Evolutionary conservation across 1,139 yeast genomes (phyloP).

Genomic region (Blastobotrys buckinghamii): DNA sequence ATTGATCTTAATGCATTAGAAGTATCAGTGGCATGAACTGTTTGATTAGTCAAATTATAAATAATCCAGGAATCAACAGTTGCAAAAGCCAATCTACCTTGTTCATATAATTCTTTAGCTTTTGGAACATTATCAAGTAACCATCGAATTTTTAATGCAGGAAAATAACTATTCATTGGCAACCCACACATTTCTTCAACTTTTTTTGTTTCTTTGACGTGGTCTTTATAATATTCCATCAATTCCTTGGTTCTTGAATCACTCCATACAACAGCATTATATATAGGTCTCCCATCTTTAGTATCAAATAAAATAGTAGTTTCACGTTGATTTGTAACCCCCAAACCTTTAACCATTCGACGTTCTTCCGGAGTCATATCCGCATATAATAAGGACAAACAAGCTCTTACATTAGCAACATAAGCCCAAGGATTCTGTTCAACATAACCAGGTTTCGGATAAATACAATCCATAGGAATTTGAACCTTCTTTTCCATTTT

Average conservation of each 20-base stretch:
- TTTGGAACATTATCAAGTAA: slow-evolving; percentile 69
- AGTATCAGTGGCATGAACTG: slow-evolving; percentile 71
- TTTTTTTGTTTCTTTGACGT: slow-evolving; percentile 41
- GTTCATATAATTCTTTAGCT: slow-evolving; percentile 65
- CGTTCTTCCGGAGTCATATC: slow-evolving; percentile 28
- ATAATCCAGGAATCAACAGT: slow-evolving; percentile 94
- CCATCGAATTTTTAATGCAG: slow-evolving; percentile 90
- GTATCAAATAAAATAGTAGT: slow-evolving; percentile 89
- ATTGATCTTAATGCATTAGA: slow-evolving; percentile 91
- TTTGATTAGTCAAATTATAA: slow-evolving; percentile 71
- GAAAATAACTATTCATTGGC: slow-evolving; percentile 86
- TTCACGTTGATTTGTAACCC: slow-evolving; percentile 94
- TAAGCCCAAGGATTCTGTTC: slow-evolving; percentile 90
- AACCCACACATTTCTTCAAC: slow-evolving; percentile 71
- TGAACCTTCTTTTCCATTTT: slow-evolving; percentile 81
- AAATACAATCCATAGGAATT: slow-evolving; percentile 53
- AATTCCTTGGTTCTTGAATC: slow-evolving; percentile 81
- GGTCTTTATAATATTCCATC: slow-evolving; percentile 55
- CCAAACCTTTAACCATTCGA: slow-evolving; percentile 43
- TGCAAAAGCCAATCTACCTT: slow-evolving; percentile 82
- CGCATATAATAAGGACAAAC: slow-evolving; percentile 33
- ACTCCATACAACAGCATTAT: slow-evolving; percentile 93
- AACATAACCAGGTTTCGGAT: slow-evolving; percentile 59
- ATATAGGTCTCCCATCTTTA: slow-evolving; percentile 73
- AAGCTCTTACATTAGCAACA: slow-evolving; percentile 57